Base-by-base conservation (phyloP, 768 basidiomycete genomes). In the Cystoderma amianthinum region DNA sequence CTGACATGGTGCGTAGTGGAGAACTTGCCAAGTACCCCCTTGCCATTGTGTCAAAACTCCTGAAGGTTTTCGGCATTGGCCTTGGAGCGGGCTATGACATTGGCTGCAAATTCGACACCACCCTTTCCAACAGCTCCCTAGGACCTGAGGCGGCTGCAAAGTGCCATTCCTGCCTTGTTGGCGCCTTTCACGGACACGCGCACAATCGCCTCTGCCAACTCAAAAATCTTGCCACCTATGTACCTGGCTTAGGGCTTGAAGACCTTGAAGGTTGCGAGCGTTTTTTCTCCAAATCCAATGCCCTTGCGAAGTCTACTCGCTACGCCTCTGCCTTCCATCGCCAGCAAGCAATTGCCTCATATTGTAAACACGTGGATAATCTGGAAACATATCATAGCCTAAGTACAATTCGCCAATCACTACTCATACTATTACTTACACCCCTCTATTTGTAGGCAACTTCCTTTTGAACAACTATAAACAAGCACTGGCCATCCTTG, bases 1-100 rank as follows among this genome's bases (percentile, higher is more conserved):
- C 41, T 10, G 56, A 56, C 39, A 63, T 57, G 59, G 53, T 61
- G 4, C 39, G 42, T 7, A 62, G 60, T 35, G 56, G 60, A 1
- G 56, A 62, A 33, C 42, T 53, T 56, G 60, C 56, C 17, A 53
- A 57, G 24, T 59, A 57, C 28, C 37, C 43, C 1, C 46, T 55
- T 7, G 56, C 55, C 19, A 34, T 54, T 3, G 44, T 55, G 0
- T 40, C 42, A 2, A 18, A 25, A n/a, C 39, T 57, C 2, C 40
- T 57, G 11, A 38, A 48, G 10, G 43, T 34, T 2, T 46, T 53
- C 32, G 50, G 50, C 11, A 1, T n/a, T 6, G 18, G 41, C 5
- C 20, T 53, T n/a, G 41, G 51, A 15, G 18, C 35, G 10, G 46
- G 44, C 15, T 59, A 57, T 24, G 48, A 58, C 35, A 55, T 57